These are phyloP conservation scores for Alternaria conjuncta DNA, from an alignment of 2,329 filamentous ascomycete genomes.

Conservation along the genomic window DNA sequence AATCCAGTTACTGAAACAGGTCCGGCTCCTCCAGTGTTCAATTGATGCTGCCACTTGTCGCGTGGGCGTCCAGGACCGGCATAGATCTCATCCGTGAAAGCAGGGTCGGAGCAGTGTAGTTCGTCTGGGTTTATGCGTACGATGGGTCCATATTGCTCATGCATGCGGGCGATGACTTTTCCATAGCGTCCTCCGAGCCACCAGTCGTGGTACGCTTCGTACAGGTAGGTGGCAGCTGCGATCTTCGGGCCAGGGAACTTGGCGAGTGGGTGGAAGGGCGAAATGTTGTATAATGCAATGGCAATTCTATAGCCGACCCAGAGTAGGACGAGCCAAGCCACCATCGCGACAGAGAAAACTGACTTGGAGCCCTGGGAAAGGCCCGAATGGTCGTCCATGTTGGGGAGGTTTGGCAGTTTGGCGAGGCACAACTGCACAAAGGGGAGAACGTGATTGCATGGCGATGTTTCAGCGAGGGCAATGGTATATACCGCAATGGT, in stretches of 20 bases:
- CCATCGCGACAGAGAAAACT: constrained; percentile 16
- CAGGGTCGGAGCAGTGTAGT: constrained; percentile 40
- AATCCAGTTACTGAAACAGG: constrained; percentile 36
- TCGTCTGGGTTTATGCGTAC: constrained; percentile 43
- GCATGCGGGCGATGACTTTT: constrained; percentile 43
- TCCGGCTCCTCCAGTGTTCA: constrained; percentile 34
- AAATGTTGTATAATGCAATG: constrained; percentile 32
- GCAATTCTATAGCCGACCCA: constrained; percentile 28
- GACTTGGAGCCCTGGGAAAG: constrained; percentile 14
- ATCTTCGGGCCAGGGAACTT: constrained; percentile 39
- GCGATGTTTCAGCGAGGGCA: constrained; percentile 14
- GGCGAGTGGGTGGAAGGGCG: constrained; percentile 31
- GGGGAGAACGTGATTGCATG: constrained; percentile 3
- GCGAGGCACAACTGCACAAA: constrained; percentile 11
- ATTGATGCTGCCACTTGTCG: constrained; percentile 33
- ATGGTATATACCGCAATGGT: constrained; percentile 17
- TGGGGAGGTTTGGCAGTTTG: constrained; percentile 5
- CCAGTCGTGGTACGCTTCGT: constrained; percentile 41
- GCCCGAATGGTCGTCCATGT: constrained; percentile 26
- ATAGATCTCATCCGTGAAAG: constrained; percentile 45
- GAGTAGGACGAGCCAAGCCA: constrained; percentile 19
- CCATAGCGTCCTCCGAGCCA: constrained; percentile 40
- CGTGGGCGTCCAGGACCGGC: constrained; percentile 28
- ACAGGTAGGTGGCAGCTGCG: constrained; percentile 34
- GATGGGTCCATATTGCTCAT: constrained; percentile 39